phyloP scores from a whole-genome alignment of 2,329 filamentous ascomycete genomes.

The Trichoderma hamatum region DNA sequence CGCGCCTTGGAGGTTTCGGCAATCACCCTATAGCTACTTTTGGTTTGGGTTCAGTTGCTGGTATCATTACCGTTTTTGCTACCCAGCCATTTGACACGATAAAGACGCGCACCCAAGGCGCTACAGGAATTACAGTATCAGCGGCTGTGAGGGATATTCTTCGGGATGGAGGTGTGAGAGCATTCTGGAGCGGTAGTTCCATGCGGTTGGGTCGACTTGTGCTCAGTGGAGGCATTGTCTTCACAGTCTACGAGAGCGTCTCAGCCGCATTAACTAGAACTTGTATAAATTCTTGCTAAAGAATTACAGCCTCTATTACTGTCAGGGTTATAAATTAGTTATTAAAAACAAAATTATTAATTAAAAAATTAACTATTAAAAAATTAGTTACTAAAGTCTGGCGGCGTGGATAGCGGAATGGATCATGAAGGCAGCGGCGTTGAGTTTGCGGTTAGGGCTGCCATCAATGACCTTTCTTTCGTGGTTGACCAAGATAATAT shows the following conservation, averaged over 20 bases:
- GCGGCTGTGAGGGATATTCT: background rate
- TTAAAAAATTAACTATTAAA: no score
- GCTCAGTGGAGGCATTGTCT: background rate
- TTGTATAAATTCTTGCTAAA: no score
- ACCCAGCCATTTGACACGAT: background rate
- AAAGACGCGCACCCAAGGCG: background rate
- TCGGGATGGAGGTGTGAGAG: background rate
- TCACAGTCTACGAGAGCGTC: background rate
- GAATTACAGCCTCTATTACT: no score
- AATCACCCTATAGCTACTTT: background rate
- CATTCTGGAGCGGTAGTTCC: background rate
- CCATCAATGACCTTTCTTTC: no score
- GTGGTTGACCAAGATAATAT: no score
- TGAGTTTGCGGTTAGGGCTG: no score
- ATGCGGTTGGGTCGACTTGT: background rate
- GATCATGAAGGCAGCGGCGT: no score
- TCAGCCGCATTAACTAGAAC: no score
- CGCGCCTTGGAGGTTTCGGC: background rate
- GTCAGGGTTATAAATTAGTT: no score
- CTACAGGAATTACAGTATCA: constrained; percentile 19
- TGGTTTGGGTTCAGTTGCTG: background rate
- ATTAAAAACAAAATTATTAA: no score
- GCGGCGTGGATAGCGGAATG: no score
- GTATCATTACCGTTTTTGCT: background rate
- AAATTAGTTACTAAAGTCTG: no score